These are phyloP conservation scores for Prunus campanulata DNA, from an alignment of 306 rosid species.

Conservation along the genomic window DNA sequence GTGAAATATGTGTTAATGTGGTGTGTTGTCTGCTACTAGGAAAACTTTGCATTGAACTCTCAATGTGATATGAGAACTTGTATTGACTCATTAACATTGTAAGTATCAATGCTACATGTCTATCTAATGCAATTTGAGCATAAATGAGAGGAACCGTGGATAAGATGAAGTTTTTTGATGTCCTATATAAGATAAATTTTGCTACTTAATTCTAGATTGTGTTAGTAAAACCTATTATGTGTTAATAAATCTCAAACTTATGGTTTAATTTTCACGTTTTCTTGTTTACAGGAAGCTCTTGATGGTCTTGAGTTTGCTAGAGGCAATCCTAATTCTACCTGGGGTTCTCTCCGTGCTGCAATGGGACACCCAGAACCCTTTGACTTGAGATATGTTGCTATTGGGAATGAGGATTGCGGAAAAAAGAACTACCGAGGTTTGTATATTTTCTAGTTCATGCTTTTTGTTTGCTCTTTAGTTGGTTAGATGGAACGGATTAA, in stretches of 20 bases:
- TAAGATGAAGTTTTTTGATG: not conserved
- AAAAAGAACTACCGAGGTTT: conserved; percentile 61
- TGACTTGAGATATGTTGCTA: conserved; percentile 62
- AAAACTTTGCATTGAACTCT: not conserved
- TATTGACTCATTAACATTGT: not conserved
- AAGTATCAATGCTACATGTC: not conserved
- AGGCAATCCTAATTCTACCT: conserved; percentile 55
- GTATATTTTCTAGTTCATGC: conserved; percentile 5
- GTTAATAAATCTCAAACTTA: not conserved
- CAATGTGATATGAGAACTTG: not conserved
- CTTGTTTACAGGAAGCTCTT: conserved; percentile 74
- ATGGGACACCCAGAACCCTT: conserved; percentile 86
- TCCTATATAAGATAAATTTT: not conserved
- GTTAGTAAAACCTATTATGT: not conserved
- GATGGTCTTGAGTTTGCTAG: conserved; percentile 89
- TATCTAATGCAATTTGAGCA: not conserved
- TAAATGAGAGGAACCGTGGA: not conserved
- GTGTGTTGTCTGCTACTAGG: not conserved
- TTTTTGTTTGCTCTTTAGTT: not conserved
- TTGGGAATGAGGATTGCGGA: conserved; percentile 82
- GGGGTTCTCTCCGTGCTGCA: conserved; percentile 74
- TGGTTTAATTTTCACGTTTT: not conserved
- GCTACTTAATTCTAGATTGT: not conserved
- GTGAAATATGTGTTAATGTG: no score
- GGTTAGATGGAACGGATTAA: not conserved